A percentile compares a stretch with the other conserved stretches of the same genome.
phyloP scores from a whole-genome alignment of 2,329 filamentous ascomycete genomes.

The Penicillium sp. region DNA sequence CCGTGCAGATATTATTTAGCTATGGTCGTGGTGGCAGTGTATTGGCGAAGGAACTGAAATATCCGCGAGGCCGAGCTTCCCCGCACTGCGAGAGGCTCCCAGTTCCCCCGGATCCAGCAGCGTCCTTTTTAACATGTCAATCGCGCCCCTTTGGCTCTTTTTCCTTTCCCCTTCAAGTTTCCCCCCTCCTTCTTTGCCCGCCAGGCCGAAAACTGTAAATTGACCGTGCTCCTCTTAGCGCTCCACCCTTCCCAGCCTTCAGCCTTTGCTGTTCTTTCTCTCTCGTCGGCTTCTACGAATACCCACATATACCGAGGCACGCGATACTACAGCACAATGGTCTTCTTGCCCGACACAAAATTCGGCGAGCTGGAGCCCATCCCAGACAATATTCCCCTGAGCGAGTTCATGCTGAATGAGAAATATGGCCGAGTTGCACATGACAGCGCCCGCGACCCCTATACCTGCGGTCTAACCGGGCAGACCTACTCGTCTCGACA shows the following conservation, averaged over 20 bases:
- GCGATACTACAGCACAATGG: constrained; percentile 39
- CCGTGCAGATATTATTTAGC: neutral
- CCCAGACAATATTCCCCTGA: constrained; percentile 74
- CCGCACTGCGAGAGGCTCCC: too few species aligned
- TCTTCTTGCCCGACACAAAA: constrained; percentile 48
- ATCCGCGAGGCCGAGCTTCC: neutral
- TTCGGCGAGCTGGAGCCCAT: constrained; percentile 55
- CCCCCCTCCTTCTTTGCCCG: too few species aligned
- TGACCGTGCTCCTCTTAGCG: neutral
- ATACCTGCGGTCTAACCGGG: constrained; percentile 76
- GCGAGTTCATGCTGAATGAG: constrained; percentile 78
- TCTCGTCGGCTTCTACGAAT: neutral
- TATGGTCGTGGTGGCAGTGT: too few species aligned
- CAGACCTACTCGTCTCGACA: constrained; percentile 67
- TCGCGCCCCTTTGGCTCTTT: neutral
- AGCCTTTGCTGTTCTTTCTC: neutral
- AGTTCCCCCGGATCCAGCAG: neutral
- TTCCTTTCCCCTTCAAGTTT: too few species aligned
- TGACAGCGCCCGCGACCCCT: constrained; percentile 68
- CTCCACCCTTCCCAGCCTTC: neutral
- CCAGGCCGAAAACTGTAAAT: neutral
- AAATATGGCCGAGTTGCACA: constrained; percentile 68
- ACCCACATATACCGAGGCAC: neutral
- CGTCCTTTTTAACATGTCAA: too few species aligned
- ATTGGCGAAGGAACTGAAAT: too few species aligned